phyloP scores from a whole-genome alignment of 352 stramenopile genomes.

The Globisporangium spiculum region DNA sequence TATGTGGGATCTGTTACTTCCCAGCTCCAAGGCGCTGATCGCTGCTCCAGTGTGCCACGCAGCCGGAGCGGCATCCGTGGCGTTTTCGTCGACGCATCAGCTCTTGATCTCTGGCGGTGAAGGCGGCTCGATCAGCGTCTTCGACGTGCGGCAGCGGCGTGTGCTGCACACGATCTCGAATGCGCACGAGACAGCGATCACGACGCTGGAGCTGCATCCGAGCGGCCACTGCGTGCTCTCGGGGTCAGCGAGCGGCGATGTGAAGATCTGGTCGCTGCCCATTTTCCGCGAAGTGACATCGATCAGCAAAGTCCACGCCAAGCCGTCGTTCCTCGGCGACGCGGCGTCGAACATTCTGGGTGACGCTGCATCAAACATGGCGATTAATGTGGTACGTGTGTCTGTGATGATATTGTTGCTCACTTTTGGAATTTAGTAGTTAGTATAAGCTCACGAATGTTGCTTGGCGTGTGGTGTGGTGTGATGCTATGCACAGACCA shows the following conservation, averaged over 20 bases:
- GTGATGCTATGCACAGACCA: conserved; percentile 41
- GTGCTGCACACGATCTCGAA: conserved; percentile 81
- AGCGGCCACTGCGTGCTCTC: conserved; percentile 80
- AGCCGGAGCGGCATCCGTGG: conserved; percentile 65
- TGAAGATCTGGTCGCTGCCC: conserved; percentile 88
- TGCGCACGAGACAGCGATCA: conserved; percentile 84
- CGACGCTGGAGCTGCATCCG: conserved; percentile 73
- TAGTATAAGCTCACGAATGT: neutral
- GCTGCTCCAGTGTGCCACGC: conserved; percentile 71
- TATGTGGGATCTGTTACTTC: conserved; percentile 82
- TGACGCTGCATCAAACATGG: conserved; percentile 81
- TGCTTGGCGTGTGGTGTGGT: neutral
- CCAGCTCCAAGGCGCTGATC: conserved; percentile 68
- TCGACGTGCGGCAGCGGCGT: conserved; percentile 85
- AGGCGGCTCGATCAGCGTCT: conserved; percentile 76
- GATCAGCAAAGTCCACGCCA: conserved; percentile 72
- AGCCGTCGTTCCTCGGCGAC: conserved; percentile 77
- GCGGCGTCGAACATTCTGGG: conserved; percentile 74
- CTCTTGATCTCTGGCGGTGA: conserved; percentile 81
- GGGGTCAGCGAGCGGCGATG: conserved; percentile 73
- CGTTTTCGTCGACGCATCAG: conserved; percentile 78
- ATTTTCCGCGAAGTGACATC: conserved; percentile 81
- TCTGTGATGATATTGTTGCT: neutral
- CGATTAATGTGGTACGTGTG: conserved; percentile 76
- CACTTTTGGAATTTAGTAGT: neutral